Evolutionary conservation across 1,284 basidiomycete species (phyloP).

Genomic region (Sporisorium graminicola): DNA sequence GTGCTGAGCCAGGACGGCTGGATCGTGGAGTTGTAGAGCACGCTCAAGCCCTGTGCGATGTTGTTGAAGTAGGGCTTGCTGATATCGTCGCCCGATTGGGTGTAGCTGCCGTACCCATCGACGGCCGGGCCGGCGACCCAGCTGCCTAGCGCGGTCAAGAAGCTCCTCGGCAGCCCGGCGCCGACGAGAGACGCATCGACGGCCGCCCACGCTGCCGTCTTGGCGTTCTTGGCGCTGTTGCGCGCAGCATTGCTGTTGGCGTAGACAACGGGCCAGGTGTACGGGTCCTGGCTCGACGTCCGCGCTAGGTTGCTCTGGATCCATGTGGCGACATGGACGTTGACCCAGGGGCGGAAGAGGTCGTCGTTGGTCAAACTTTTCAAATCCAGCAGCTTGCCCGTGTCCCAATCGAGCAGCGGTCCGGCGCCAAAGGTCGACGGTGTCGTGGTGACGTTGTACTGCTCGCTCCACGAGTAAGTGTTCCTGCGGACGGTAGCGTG

Average conservation of each 20-base stretch:
- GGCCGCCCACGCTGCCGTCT: slow-evolving; percentile 6
- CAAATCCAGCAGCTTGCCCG: slow-evolving; percentile 48
- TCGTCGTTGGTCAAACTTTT: slow-evolving; percentile 45
- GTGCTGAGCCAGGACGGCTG: slow-evolving; percentile 48
- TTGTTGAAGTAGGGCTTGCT: slow-evolving; percentile 56
- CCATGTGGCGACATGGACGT: slow-evolving; percentile 67
- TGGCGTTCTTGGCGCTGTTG: background rate
- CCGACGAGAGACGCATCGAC: slow-evolving; percentile 22
- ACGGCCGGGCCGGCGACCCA: slow-evolving; percentile 68
- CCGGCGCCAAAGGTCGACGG: slow-evolving; percentile 28
- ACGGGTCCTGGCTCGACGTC: slow-evolving; percentile 60
- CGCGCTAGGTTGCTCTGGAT: slow-evolving; percentile 64
- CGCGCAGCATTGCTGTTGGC: slow-evolving; percentile 24
- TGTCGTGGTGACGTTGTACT: slow-evolving; percentile 34
- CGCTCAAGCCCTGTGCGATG: slow-evolving; percentile 52
- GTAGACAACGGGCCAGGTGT: slow-evolving; percentile 52
- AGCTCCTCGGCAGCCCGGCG: slow-evolving; percentile 22
- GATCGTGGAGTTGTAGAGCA: slow-evolving; percentile 53
- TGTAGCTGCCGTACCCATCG: slow-evolving; percentile 55
- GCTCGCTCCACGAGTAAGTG: slow-evolving; percentile 52
- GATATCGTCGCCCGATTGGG: slow-evolving; percentile 59
- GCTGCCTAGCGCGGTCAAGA: slow-evolving; percentile 57
- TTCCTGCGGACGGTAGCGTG: slow-evolving; percentile 48
- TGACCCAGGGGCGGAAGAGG: slow-evolving; percentile 66
- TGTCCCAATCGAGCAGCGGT: slow-evolving; percentile 56